Base-by-base conservation (phyloP, 495 filamentous ascomycete species). In the Pyrenopolyporus hunteri region DNA sequence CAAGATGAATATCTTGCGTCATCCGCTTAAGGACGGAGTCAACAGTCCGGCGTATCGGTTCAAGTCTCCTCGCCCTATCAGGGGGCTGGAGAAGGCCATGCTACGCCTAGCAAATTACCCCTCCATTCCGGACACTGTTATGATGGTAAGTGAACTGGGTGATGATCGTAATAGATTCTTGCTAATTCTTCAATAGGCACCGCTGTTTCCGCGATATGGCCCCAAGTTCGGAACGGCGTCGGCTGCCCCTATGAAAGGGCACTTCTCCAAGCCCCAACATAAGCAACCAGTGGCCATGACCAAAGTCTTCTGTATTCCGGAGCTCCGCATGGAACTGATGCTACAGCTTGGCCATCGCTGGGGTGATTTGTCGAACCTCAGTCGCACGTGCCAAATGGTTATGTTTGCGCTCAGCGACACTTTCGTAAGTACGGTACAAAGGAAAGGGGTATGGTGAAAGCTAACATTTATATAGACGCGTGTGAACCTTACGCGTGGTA, bases 341-440 rank as follows among this genome's bases (percentile, higher is more conserved):
- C 9, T 8, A 7, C n/a, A 53, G 6, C 6, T 70, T 1, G 37
- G 58, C 0, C n/a, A 48, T 7, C 62, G 68, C 9, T 57, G 45
- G 32, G 66, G 47, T 4, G 68, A 71, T 17, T 31, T 71, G 6
- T 32, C 25, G 0, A 71, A 64, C 11, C 32, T 71, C 0, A 56
- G 50, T 6, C 57, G 55, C 0, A 45, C 58, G 1, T 71, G 57
- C 1, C 68, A 71, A 32, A 32, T 29, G 0, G 7, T 23, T 0
- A 39, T 65, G 45, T 59, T 26, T 20, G 48, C 55, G 1, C 32
- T 59, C 23, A 42, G 51, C n/a, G 1, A 28, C 0, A 6, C 28
- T 2, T 31, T 45, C 6, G 62, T 65, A 56, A 37, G 55, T 17
- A 2, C 7, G 2, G 11, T 1, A 28, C 16, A 17, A 1, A 40